phyloP scores from a whole-genome alignment of 1,284 basidiomycete genomes.

The Neolentinus lepideus region DNA sequence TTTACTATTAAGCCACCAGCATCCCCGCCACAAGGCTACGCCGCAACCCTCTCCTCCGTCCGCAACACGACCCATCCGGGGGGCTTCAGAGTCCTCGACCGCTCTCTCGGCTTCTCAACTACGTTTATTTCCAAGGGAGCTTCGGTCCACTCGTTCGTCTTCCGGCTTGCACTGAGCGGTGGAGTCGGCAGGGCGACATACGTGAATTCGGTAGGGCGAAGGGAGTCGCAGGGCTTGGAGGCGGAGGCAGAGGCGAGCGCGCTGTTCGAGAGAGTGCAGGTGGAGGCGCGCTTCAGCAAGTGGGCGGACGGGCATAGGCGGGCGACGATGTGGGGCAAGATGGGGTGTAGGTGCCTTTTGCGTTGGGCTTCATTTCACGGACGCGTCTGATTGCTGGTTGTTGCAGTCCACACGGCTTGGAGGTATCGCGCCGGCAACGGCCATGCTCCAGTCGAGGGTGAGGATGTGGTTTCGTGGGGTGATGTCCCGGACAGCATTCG shows the following conservation, averaged over 20 bases:
- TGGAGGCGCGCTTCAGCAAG: neutral
- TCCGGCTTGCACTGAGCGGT: neutral
- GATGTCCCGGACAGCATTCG: neutral
- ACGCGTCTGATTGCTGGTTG: neutral
- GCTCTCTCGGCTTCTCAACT: too few species aligned
- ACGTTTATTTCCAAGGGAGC: too few species aligned
- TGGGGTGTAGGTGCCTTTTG: neutral
- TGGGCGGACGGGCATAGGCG: neutral
- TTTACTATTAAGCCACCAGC: neutral
- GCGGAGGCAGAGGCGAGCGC: neutral
- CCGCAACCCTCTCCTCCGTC: neutral
- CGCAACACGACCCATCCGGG: neutral
- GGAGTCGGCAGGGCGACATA: neutral
- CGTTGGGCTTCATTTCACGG: too few species aligned
- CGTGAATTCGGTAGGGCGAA: neutral
- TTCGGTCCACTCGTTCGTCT: too few species aligned
- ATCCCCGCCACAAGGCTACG: neutral
- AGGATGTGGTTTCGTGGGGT: neutral
- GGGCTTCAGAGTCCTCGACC: neutral
- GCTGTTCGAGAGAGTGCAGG: neutral
- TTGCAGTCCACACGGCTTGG: neutral
- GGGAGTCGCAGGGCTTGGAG: neutral
- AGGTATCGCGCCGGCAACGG: neutral
- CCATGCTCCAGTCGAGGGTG: neutral
- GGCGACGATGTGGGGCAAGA: neutral